These are phyloP conservation scores for Cylindricascospora bacillispora DNA, from an alignment of 1,139 yeast genomes.

Conservation along the genomic window DNA sequence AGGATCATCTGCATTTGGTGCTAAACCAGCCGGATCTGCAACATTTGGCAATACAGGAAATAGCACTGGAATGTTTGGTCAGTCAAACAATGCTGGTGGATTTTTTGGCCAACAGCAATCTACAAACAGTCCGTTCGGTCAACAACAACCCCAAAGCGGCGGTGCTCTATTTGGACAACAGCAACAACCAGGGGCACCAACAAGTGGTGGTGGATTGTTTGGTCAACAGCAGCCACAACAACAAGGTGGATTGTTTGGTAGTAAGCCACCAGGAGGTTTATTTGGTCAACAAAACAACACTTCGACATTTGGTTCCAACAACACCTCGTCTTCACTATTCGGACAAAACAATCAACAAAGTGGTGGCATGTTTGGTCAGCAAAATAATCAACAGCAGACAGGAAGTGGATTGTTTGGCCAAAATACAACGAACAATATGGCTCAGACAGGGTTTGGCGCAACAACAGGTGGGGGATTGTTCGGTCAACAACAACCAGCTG, in stretches of 20 bases:
- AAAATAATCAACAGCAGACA: conserved; percentile 6
- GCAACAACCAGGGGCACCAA: conserved; percentile 1
- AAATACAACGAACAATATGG: conserved; percentile 11
- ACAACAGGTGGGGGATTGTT: conserved; percentile 24
- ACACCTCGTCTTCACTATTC: conserved; percentile 1
- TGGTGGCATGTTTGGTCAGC: conserved; percentile 2
- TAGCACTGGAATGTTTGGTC: not conserved
- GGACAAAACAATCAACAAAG: conserved; percentile 1
- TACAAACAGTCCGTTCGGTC: conserved; percentile 13
- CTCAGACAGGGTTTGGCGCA: no score
- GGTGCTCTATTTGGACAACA: conserved; percentile 25
- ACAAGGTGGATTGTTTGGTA: conserved; percentile 23
- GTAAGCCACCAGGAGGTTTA: conserved; percentile 2
- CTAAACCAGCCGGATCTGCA: conserved; percentile 4
- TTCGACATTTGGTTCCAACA: conserved; percentile 23
- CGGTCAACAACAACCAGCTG: conserved; percentile 21
- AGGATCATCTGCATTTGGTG: conserved; percentile 13
- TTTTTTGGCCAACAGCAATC: conserved; percentile 4
- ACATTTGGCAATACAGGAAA: not conserved
- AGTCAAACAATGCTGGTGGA: not conserved
- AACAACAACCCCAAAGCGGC: conserved; percentile 16
- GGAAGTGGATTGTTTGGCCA: conserved; percentile 17
- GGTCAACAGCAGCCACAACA: conserved; percentile 29
- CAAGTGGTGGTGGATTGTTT: conserved; percentile 28
- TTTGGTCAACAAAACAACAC: conserved; percentile 23